Base-by-base conservation (phyloP, 1,139 yeast genomes). In the Eremothecium coryli region DNA sequence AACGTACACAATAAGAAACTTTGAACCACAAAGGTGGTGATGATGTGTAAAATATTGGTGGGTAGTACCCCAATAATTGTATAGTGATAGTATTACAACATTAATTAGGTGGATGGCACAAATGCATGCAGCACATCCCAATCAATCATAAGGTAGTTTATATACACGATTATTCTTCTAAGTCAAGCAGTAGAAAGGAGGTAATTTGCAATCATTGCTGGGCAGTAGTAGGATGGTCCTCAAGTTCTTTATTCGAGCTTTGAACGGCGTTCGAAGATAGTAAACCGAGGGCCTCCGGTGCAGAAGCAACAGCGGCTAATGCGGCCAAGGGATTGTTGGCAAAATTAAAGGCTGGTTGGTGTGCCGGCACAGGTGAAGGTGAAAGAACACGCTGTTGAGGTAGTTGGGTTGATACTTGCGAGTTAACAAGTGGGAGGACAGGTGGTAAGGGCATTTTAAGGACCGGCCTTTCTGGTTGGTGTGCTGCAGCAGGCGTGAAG, bases 241-340 rank as follows among this genome's bases (percentile, higher is more conserved):
- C n/a, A n/a, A n/a, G n/a, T n/a, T n/a, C n/a, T n/a, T n/a, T n/a
- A n/a, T n/a, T n/a, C n/a, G n/a, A n/a, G n/a, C n/a, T n/a, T n/a
- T n/a, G n/a, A n/a, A n/a, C 12, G 13, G 34, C 6, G 11, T 6
- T 18, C 17, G 21, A 15, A 13, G 38, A 32, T 4, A 31, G 10
- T 6, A 35, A 23, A n/a, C 32, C 52, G 26, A 47, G 37, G 12
- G 49, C 47, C 31, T 52, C 56, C 8, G 56, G 52, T 2, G 58
- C 54, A 3, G 62, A 56, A 5, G 62, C 62, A 5, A 57, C 50
- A 2, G 62, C 62, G 2, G 62, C 62, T 13, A 57, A 40, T 1
- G 61, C 61, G 13, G 61, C 61, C 30, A 57, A 34, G 6, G 62
- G 62, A 35, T 57, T 60, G 36, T 47, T 49, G 4, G 57, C 50